These are phyloP conservation scores for Terfezia boudieri DNA, from an alignment of 495 filamentous ascomycete species.

Conservation along the genomic window DNA sequence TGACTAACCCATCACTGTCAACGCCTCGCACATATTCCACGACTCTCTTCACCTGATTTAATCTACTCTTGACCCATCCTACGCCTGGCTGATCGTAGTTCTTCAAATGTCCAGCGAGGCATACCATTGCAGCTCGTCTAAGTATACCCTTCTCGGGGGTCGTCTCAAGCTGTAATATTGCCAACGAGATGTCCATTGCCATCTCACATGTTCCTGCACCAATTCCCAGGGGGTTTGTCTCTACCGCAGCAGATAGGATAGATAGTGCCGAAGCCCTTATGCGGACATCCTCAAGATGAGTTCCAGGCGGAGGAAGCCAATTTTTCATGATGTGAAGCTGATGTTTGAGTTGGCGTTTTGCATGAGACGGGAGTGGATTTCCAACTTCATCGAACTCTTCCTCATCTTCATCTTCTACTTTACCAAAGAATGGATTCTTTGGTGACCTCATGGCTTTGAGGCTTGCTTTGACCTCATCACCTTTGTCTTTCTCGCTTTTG, in stretches of 20 bases:
- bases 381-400: conserved; percentile 29
- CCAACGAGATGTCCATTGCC: conserved; percentile 43
- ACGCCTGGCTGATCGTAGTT: conserved; percentile 38
- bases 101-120: conserved; percentile 43
- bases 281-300: conserved; percentile 52
- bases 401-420: conserved; percentile 26
- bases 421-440: not conserved
- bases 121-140: conserved; percentile 45
- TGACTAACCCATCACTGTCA: conserved; percentile 52
- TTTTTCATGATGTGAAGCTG: conserved; percentile 40
- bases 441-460: conserved; percentile 5
- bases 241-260: conserved; percentile 41
- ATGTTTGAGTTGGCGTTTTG: not conserved
- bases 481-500: conserved; percentile 23
- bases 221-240: conserved; percentile 42
- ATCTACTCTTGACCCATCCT: conserved; percentile 29
- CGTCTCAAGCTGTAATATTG: conserved; percentile 42
- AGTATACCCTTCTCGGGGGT: conserved; percentile 45
- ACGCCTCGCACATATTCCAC: conserved; percentile 41
- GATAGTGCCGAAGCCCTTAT: conserved; percentile 58
- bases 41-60: conserved; percentile 40
- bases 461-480: not conserved
- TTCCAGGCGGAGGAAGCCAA: conserved; percentile 30
- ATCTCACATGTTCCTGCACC: conserved; percentile 30
- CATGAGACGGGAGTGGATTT: conserved; percentile 25